Evolutionary conservation across 2,329 filamentous ascomycete species (phyloP).

Genomic region (Colletotrichum phormii): DNA sequence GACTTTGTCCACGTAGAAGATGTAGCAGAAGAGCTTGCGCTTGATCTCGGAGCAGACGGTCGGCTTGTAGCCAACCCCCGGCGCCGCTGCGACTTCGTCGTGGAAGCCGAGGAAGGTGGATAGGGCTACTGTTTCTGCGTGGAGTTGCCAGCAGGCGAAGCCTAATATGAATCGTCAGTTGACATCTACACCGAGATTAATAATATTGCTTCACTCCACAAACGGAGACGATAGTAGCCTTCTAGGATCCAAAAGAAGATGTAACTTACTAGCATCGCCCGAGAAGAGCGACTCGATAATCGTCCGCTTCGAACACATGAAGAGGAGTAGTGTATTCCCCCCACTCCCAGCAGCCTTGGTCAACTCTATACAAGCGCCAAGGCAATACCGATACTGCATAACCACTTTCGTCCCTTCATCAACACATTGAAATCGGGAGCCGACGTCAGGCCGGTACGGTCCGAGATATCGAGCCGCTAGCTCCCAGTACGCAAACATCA

Average conservation of each 20-base stretch:
- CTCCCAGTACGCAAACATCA: slow-evolving; percentile 47
- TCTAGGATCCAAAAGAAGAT: fast-evolving
- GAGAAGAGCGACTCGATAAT: slow-evolving; percentile 48
- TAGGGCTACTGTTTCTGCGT: slow-evolving; percentile 46
- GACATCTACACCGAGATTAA: not conserved
- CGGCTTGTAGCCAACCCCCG: slow-evolving; percentile 36
- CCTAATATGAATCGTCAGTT: slow-evolving; percentile 1
- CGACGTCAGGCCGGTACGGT: slow-evolving; percentile 22
- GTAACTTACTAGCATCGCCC: slow-evolving; percentile 49
- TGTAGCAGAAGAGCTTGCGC: slow-evolving; percentile 44
- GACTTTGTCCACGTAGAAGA: slow-evolving; percentile 50
- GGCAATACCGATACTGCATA: slow-evolving; percentile 38
- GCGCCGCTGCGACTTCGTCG: slow-evolving; percentile 25
- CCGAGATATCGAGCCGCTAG: slow-evolving; percentile 23
- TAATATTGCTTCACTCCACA: not conserved
- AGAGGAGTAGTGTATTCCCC: slow-evolving; percentile 48
- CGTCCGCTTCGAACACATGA: slow-evolving; percentile 44
- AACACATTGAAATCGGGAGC: not conserved
- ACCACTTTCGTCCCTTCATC: slow-evolving; percentile 31
- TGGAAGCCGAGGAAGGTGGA: slow-evolving; percentile 43
- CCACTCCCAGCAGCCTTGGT: slow-evolving; percentile 42
- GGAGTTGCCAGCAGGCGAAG: slow-evolving; percentile 38
- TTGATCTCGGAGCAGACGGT: slow-evolving; percentile 45
- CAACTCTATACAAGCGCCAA: slow-evolving; percentile 42
- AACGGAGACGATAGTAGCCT: not conserved